Evolutionary conservation across 2,329 filamentous ascomycete genomes (phyloP).

Genomic region (Paraphaeosphaeria minitans): DNA sequence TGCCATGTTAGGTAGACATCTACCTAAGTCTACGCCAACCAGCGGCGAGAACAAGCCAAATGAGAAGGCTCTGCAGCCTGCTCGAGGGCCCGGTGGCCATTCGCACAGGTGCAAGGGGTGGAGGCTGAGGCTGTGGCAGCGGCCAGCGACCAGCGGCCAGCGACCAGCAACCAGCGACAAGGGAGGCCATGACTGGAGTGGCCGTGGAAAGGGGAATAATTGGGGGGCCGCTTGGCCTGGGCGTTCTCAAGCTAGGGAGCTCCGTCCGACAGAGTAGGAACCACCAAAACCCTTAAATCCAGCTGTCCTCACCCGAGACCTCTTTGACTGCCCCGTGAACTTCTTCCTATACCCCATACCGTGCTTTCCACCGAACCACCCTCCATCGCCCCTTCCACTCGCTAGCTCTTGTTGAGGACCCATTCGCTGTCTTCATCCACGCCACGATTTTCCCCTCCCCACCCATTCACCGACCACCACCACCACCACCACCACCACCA

Average conservation of each 20-base stretch:
- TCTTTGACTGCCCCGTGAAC: slow-evolving; percentile 27
- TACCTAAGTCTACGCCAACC: too few species aligned
- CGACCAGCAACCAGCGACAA: too few species aligned
- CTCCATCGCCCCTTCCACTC: slow-evolving; percentile 14
- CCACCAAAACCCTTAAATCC: slow-evolving; percentile 23
- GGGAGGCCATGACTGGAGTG: slow-evolving; percentile 14
- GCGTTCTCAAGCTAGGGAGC: slow-evolving; percentile 33
- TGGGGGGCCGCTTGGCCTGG: slow-evolving; percentile 16
- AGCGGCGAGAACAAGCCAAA: slow-evolving; percentile 22
- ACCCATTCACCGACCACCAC: slow-evolving; percentile 16
- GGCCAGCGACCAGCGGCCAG: neutral
- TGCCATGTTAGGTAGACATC: too few species aligned
- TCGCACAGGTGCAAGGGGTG: slow-evolving; percentile 25
- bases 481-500: too few species aligned
- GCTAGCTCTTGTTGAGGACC: slow-evolving; percentile 19
- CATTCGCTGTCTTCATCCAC: slow-evolving; percentile 21
- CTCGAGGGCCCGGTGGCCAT: slow-evolving; percentile 13
- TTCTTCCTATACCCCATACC: slow-evolving; percentile 17
- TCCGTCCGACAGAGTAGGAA: slow-evolving; percentile 19
- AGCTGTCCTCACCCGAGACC: slow-evolving; percentile 32
- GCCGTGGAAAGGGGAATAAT: slow-evolving; percentile 20
- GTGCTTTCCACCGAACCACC: slow-evolving; percentile 11
- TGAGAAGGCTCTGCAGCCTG: slow-evolving; percentile 35
- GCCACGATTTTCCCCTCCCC: slow-evolving; percentile 13
- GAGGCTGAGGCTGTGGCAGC: slow-evolving; percentile 12